Conservation (phyloP, 139 green algal genomes). For the Eudorina sp. region DNA sequence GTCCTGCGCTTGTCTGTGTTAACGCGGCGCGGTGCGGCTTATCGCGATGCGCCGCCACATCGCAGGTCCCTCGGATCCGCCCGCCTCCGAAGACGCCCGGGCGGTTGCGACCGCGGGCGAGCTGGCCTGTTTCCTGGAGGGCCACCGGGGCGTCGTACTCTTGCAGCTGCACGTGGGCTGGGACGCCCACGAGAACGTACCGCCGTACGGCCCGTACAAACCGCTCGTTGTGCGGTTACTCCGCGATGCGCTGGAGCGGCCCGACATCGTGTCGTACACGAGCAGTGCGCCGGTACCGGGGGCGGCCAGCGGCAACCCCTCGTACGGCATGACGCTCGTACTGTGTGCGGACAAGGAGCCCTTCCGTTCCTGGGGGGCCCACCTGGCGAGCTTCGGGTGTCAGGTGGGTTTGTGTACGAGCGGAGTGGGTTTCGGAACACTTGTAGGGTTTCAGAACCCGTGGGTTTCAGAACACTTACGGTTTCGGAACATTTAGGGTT, state of each 20-base stretch:
- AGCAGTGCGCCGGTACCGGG: conserved; percentile 35
- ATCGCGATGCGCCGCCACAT: too few relatives aligned
- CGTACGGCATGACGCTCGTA: conserved; percentile 61
- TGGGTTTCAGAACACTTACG: too few relatives aligned
- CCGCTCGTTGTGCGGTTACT: conserved; percentile 60
- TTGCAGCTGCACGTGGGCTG: conserved; percentile 71
- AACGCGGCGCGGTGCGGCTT: too few relatives aligned
- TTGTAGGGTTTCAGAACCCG: too few relatives aligned
- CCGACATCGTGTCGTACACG: conserved; percentile 47
- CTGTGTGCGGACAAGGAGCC: conserved; percentile 68
- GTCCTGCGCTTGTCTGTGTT: too few relatives aligned
- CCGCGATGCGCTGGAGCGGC: conserved; percentile 28
- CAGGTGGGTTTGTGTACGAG: too few relatives aligned
- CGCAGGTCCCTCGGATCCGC: conserved; percentile 51
- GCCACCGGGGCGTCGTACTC: conserved; percentile 60
- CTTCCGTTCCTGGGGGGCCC: conserved; percentile 62
- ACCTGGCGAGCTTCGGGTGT: conserved; percentile 66
- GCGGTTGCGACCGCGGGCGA: conserved; percentile 67
- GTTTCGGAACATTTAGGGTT: too few relatives aligned
- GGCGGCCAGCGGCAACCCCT: background rate
- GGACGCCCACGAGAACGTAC: conserved; percentile 34
- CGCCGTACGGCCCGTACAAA: conserved; percentile 64
- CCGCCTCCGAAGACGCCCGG: background rate
- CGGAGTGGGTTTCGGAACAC: too few relatives aligned
- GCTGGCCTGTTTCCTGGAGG: conserved; percentile 60